Base-by-base conservation (phyloP, 2,329 filamentous ascomycete species). In the Claviceps africana region DNA sequence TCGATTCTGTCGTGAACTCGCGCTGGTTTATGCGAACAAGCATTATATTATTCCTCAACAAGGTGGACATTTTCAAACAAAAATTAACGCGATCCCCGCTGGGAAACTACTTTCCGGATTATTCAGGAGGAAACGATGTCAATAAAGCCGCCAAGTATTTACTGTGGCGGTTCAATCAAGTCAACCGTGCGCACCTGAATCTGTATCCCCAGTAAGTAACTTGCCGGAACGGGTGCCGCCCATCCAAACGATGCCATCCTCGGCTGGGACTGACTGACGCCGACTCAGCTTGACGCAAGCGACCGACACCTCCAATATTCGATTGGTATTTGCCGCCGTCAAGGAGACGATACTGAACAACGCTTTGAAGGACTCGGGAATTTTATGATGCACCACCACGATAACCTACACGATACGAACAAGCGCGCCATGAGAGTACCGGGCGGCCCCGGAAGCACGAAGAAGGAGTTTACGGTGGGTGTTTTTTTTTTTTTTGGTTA, bases 271-370 rank as follows among this genome's bases (percentile, higher is more conserved):
- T n/a, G 42, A 35, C 43, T 47, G 42, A 55, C 42, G 37, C 25
- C 2, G 10, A 7, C 1, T 19, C 61, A 97, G 91, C 70, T 79
- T 98, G 56, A 98, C 93, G 35, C 93, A 98, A 85, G 93, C 93
- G 46, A 98, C 93, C 57, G 93, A 98, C 67, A 98, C 93, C 4
- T 96, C 90, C 50, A 98, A 98, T 65, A 96, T 98, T 63, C 87
- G 93, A 58, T 79, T 98, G 39, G 93, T 98, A 47, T 98, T 98
- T 70, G 93, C 91, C 35, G 93, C 93, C 9, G 93, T 98, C 55
- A 98, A 98, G 69, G 93, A 98, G 72, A 98, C 93, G 35, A 98
- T 98, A 63, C 73, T 98, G 60, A 95, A 97, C 70, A 98, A 98
- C 67, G 93, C 93, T 47, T 79, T 98, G 60, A 96, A 95, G 72